A percentile compares a stretch with the other conserved stretches of the same genome.
These are phyloP conservation scores for Xylariaceae sp. DNA, from an alignment of 2,329 filamentous ascomycete species.

Conservation along the genomic window DNA sequence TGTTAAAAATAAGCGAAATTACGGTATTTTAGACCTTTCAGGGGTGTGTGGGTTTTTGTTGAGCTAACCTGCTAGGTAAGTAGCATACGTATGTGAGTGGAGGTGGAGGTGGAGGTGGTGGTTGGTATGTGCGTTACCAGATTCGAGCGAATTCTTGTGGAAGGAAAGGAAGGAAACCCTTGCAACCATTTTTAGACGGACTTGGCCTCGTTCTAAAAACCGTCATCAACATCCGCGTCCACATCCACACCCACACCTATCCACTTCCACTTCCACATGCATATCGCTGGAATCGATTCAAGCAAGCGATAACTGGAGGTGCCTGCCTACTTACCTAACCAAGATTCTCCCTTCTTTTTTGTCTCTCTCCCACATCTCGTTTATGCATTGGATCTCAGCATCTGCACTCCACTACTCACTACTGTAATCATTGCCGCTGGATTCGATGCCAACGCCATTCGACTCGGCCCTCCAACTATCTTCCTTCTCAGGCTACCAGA, in stretches of 20 bases:
- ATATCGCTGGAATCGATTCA: background rate
- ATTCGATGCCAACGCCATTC: background rate
- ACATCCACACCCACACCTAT: background rate
- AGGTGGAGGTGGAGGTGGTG: background rate
- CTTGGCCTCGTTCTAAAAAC: background rate
- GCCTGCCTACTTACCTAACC: too few relatives aligned
- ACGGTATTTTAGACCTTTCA: too few relatives aligned
- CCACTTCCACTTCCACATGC: background rate
- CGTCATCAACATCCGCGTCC: constrained; percentile 2
- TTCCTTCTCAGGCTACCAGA: too few relatives aligned
- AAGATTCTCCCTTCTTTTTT: background rate
- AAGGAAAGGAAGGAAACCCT: background rate
- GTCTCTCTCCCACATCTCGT: background rate
- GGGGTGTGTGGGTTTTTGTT: too few relatives aligned
- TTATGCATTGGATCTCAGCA: background rate
- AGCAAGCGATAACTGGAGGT: too few relatives aligned
- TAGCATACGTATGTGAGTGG: too few relatives aligned
- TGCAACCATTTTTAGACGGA: background rate
- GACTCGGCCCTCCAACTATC: background rate
- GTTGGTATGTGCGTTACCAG: background rate
- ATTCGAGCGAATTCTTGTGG: background rate
- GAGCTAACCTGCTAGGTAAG: too few relatives aligned
- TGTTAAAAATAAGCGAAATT: too few relatives aligned
- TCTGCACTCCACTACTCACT: background rate
- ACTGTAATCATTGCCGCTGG: background rate